Conservation (phyloP, 2,329 filamentous ascomycete genomes). For the Alternaria rosae region DNA sequence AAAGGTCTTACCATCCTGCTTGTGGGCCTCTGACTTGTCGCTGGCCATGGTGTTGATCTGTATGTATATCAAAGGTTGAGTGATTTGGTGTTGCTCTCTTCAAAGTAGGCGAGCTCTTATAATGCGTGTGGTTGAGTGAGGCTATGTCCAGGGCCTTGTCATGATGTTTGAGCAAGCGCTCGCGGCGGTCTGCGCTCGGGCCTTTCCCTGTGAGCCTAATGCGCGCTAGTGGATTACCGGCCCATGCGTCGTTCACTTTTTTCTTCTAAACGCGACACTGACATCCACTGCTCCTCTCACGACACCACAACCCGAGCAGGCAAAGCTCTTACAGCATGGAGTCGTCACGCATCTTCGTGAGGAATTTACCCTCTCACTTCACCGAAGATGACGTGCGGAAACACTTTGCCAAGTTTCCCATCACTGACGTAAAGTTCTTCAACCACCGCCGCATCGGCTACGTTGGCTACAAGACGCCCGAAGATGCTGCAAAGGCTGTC, state of each 20-base stretch:
- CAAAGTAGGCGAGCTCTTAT: constrained; percentile 7
- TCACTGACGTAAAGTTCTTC: constrained; percentile 94
- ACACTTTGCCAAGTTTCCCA: constrained; percentile 81
- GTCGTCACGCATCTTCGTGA: constrained; percentile 77
- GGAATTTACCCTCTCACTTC: constrained; percentile 82
- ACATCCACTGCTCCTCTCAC: constrained; percentile 1
- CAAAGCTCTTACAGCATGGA: constrained; percentile 58
- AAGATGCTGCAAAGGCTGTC: constrained; percentile 82
- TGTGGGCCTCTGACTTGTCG: constrained; percentile 70
- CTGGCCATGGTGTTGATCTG: constrained; percentile 44
- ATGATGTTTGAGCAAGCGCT: constrained; percentile 24
- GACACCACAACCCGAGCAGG: constrained; percentile 23
- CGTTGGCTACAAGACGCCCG: constrained; percentile 85
- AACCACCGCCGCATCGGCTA: constrained; percentile 91
- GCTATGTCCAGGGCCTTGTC: constrained; percentile 20
- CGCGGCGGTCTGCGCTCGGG: constrained; percentile 12
- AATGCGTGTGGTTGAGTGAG: constrained; percentile 11
- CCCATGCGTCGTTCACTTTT: constrained; percentile 15
- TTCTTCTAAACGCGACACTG: constrained; percentile 18
- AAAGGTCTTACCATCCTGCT: constrained; percentile 58
- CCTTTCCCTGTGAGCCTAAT: constrained; percentile 4
- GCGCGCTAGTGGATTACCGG: constrained; percentile 13
- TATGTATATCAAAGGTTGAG: neutral
- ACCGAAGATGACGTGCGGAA: constrained; percentile 85
- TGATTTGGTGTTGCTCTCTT: constrained; percentile 1